Percentiles rank a stretch among this genome's conserved stretches.
Conservation (phyloP, 1,139 yeast species). For the Hanseniaspora uvarum region DNA sequence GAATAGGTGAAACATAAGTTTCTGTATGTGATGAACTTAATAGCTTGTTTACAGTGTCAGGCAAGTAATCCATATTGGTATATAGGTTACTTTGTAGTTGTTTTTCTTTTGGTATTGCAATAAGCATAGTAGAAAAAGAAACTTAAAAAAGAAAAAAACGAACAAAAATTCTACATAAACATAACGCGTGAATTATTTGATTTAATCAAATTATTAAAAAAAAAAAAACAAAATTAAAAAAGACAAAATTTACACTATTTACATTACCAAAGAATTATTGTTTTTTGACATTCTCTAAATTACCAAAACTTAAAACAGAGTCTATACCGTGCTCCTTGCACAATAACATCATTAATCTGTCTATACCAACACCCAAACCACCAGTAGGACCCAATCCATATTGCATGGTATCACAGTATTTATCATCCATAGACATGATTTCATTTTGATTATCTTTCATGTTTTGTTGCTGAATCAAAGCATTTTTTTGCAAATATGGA, state of each 20-base stretch:
- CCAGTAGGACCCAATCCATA: conserved; percentile 97
- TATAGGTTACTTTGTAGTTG: no score
- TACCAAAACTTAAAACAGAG: conserved; percentile 74
- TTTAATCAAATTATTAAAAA: background rate
- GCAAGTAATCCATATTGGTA: conserved; percentile 18
- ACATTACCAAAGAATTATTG: conserved; percentile 32
- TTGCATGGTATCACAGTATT: conserved; percentile 65
- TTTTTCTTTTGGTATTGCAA: no score
- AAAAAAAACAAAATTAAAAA: background rate
- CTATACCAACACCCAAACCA: conserved; percentile 96
- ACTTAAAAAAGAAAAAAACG: background rate
- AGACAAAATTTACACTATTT: background rate
- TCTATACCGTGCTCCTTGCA: conserved; percentile 60
- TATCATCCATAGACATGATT: conserved; percentile 58
- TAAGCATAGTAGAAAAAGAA: background rate
- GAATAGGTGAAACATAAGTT: conserved; percentile 34
- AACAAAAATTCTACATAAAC: background rate
- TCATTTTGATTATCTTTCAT: conserved; percentile 50
- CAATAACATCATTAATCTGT: conserved; percentile 72
- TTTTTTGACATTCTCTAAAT: conserved; percentile 55
- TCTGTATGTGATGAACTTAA: conserved; percentile 25
- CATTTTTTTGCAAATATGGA: conserved; percentile 55
- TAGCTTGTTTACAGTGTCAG: conserved; percentile 27
- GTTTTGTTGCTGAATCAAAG: conserved; percentile 49
- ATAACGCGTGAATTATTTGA: conserved; percentile 1